Conservation (phyloP, 1,284 basidiomycete species). For the Nidula niveotomentosa region DNA sequence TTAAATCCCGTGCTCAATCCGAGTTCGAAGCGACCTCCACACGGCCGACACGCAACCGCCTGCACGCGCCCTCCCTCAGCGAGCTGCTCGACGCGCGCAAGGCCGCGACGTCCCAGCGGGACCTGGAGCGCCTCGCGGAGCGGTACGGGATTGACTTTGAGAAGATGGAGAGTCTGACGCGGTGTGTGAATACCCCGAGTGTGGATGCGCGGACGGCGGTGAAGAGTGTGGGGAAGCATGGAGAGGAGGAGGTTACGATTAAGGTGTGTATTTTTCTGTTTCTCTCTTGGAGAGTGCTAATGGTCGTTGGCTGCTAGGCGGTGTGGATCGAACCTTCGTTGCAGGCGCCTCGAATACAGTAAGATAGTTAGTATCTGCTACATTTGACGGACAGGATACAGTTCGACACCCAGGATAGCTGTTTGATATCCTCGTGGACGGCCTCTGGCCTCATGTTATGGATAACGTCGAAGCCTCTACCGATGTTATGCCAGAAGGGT, state of each 20-base stretch:
- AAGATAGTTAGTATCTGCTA: no score
- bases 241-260: conserved; percentile 60
- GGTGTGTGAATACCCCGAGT: conserved; percentile 73
- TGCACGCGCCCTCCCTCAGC: conserved; percentile 57
- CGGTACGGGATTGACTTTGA: conserved; percentile 59
- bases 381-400: no score
- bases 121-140: conserved; percentile 49
- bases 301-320: not conserved
- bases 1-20: conserved; percentile 51
- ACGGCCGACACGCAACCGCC: conserved; percentile 38
- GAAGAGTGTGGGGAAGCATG: conserved; percentile 51
- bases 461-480: no score
- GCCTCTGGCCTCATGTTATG: no score
- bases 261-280: conserved; percentile 39
- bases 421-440: no score
- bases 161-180: conserved; percentile 55
- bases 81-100: conserved; percentile 72
- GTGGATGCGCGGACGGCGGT: conserved; percentile 50
- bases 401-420: no score
- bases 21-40: conserved; percentile 51
- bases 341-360: not conserved
- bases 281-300: conserved; percentile 7
- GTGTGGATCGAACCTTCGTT: not conserved
- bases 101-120: conserved; percentile 36
- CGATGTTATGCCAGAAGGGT: no score